Base-by-base conservation (phyloP, 2,329 filamentous ascomycete species). In the Phaeosphaeriaceae sp. region DNA sequence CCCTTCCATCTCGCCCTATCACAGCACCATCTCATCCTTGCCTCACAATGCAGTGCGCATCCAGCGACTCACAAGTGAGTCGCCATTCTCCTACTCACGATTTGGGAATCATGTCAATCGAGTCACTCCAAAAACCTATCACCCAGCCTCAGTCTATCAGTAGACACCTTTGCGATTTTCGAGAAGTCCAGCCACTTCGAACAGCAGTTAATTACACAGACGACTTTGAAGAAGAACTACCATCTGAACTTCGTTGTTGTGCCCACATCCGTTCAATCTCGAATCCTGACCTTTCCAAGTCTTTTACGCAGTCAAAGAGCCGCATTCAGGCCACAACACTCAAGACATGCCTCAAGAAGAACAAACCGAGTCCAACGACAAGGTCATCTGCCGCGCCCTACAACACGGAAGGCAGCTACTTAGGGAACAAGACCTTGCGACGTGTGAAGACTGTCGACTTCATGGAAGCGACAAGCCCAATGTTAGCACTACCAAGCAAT, bases 381-480 rank as follows among this genome's bases (percentile, higher is more conserved):
- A 62, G 55, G 6, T 60, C 64, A 8, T 53, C 58, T 1, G 43
- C 39, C 13, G 60, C 39, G 17, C 3, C n/a, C 7, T 18, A 36
- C 13, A 12, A 20, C 21, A 15, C 17, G 6, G 15, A 9, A 2
- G 29, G 12, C 6, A 33, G 9, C 1, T 4, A 17, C 1, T 3
- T 16, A 6, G 35, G 38, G 5, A n/a, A 20, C 11, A 52, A 46
- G 16, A 41, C 42, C 21, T 39, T 70, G 18, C 61, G 65, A 1
- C 64, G 63, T 5, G 52, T 61, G 17, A 71, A 69, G 43, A 70
- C 64, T 4, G 66, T 71, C 4, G 63, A 69, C 13, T 70, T 71
- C 40, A 59, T 64, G n/a, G 52, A 55, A 2, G 28, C 50, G 4
- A 32, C 46, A 6, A 55, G 42, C 18, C 29, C 40, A 15, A 42